Percentiles rank a stretch among this genome's conserved stretches.
These are phyloP conservation scores for Magnolia sinica DNA, from an alignment of 164 flowering plant species.

Conservation along the genomic window DNA sequence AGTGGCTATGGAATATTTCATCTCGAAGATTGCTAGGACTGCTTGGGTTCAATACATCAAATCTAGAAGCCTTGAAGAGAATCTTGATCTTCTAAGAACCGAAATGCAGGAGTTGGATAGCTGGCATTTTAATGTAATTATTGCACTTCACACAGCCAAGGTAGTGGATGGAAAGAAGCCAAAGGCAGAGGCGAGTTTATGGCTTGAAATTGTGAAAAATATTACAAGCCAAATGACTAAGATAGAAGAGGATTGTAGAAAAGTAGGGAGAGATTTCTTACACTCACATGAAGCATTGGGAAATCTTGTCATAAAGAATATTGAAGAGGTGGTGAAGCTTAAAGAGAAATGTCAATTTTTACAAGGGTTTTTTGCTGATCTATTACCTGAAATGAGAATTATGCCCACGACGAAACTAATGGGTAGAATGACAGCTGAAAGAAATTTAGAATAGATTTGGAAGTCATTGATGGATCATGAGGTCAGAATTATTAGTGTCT, in stretches of 20 bases:
- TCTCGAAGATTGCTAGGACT: too few species aligned
- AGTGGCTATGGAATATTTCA: too few species aligned
- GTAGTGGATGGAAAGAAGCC: conserved; percentile 3
- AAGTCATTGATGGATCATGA: background rate
- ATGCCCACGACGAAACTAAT: background rate
- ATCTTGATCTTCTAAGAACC: background rate
- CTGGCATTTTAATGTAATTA: background rate
- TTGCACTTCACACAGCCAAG: background rate
- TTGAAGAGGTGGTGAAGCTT: background rate
- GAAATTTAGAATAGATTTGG: conserved; percentile 1
- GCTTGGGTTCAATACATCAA: background rate
- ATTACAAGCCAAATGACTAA: background rate
- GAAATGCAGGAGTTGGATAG: conserved; percentile 5
- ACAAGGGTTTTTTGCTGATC: conserved; percentile 5
- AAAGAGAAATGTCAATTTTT: conserved; percentile 1
- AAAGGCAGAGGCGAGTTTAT: background rate
- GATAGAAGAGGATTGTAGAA: background rate
- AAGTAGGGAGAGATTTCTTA: background rate
- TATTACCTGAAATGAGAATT: background rate
- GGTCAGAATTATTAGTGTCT: conserved; percentile 8
- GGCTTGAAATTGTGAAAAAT: conserved; percentile 8
- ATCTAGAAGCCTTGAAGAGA: background rate
- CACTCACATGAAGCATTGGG: background rate
- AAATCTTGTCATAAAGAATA: background rate
- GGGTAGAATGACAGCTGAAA: background rate